Evolutionary conservation across 1,284 basidiomycete genomes (phyloP), one percentile per base, ranked within the genome.

Genomic region (Tausonia pullulans): DNA sequence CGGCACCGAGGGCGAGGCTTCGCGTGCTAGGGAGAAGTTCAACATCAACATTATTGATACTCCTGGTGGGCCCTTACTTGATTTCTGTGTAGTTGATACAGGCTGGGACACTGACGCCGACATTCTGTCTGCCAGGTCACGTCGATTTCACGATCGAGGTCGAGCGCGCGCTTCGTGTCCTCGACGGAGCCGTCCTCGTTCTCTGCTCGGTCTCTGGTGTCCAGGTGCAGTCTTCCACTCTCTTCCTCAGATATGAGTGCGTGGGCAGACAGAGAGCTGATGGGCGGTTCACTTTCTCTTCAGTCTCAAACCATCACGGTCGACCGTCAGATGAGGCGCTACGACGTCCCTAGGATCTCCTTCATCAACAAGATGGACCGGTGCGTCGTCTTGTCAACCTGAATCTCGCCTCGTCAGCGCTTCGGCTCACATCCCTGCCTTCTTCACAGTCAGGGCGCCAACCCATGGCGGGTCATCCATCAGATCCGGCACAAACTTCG

Each of bases 351-450:
- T 65, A 83, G 96, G 62, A 82, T 98, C 67, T 95, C 92, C 0
- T 99, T 98, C 75, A 87, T 99, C 74, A 99, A 98, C 80, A 98
- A 99, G 79, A 98, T 99, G 96, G 96, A 99, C 74, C 84, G 90
- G 87, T 87, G 58, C 53, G 71, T 69, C 27, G 50, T 43, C 64
- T 27, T 68, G 10, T 68, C 10, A 57, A n/a, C 7, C 44, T n/a
- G 41, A 45, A 58, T 27, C 50, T 44, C 58, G 48, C 43, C 48
- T 60, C 48, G 11, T 50, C 56, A 11, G 11, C 41, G 39, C 46
- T 55, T 65, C 49, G 53, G 60, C 41, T 60, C 44, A 40, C 45
- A 48, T 13, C 16, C 39, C 13, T 58, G 45, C 10, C 27, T 3
- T 4, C 8, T 43, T 52, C 59, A 44, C 59, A 89, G 93, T 70